Percentiles rank a stretch among this genome's conserved stretches.
phyloP scores from a whole-genome alignment of 306 rosid species.

The Dryas octopetala region DNA sequence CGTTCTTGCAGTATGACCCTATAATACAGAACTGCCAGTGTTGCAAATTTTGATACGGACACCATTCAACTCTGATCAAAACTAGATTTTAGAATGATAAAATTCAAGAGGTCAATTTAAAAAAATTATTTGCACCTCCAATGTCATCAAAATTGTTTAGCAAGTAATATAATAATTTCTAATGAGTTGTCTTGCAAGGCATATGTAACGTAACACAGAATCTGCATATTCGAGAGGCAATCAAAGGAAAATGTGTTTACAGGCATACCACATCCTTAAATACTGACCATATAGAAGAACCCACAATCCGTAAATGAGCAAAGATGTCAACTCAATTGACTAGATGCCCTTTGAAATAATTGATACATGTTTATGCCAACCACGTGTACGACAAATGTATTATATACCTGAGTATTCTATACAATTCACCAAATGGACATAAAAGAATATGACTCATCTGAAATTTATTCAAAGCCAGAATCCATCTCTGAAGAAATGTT shows the following conservation, averaged over 20 bases:
- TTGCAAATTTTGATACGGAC: not conserved
- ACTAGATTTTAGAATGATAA: not conserved
- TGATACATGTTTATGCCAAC: not conserved
- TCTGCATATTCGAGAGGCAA: not conserved
- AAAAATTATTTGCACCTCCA: too few relatives aligned
- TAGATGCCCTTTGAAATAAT: not conserved
- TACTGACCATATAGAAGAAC: not conserved
- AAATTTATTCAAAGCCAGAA: not conserved
- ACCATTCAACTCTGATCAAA: not conserved
- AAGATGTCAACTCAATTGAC: not conserved
- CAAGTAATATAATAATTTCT: not conserved
- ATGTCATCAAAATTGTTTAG: too few relatives aligned
- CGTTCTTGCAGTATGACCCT: not conserved
- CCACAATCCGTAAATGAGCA: not conserved
- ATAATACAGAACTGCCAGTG: not conserved
- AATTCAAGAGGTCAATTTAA: too few relatives aligned
- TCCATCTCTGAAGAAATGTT: not conserved
- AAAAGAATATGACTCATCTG: not conserved
- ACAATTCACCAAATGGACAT: not conserved
- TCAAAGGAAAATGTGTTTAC: not conserved
- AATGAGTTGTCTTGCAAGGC: not conserved
- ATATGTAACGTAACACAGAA: not conserved
- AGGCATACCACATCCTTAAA: not conserved
- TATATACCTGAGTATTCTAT: not conserved
- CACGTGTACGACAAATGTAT: not conserved